Conservation (phyloP, 129 eudicot genomes). For the Flaveria sonorensis region DNA sequence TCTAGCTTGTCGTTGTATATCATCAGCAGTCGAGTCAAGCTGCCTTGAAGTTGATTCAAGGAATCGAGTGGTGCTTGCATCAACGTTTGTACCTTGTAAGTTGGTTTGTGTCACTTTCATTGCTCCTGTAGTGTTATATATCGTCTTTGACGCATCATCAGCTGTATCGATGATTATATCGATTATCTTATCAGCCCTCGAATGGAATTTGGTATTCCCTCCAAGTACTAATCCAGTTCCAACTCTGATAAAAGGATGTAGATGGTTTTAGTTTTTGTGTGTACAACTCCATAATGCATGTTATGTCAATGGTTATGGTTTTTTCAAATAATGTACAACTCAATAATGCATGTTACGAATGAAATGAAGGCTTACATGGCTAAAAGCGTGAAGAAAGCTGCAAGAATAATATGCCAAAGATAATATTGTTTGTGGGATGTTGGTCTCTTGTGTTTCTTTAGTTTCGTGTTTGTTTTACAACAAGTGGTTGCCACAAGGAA, state of each 20-base stretch:
- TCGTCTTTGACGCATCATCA: slow-evolving; percentile 73
- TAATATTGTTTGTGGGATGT: slow-evolving; percentile 51
- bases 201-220: slow-evolving; percentile 68
- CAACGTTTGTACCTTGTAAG: slow-evolving; percentile 49
- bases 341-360: slow-evolving; percentile 1
- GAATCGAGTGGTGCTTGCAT: slow-evolving; percentile 48
- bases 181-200: slow-evolving; percentile 66
- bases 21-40: slow-evolving; percentile 62
- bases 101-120: slow-evolving; percentile 57
- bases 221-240: slow-evolving; percentile 74
- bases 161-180: slow-evolving; percentile 72
- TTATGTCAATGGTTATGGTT: background rate
- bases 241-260: slow-evolving; percentile 43
- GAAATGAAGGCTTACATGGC: slow-evolving; percentile 60
- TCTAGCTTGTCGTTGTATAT: slow-evolving; percentile 65
- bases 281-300: slow-evolving; percentile 3
- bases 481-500: slow-evolving; percentile 54
- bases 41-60: slow-evolving; percentile 59
- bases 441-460: slow-evolving; percentile 43
- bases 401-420: slow-evolving; percentile 53
- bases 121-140: slow-evolving; percentile 73
- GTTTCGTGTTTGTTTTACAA: slow-evolving; percentile 41
- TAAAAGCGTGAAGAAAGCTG: slow-evolving; percentile 54
- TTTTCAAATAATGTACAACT: background rate
- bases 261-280: background rate